A percentile compares a stretch with the other conserved stretches of the same genome.
These are phyloP conservation scores for Xylaria sp. DNA, from an alignment of 2,329 filamentous ascomycete species.

Conservation along the genomic window DNA sequence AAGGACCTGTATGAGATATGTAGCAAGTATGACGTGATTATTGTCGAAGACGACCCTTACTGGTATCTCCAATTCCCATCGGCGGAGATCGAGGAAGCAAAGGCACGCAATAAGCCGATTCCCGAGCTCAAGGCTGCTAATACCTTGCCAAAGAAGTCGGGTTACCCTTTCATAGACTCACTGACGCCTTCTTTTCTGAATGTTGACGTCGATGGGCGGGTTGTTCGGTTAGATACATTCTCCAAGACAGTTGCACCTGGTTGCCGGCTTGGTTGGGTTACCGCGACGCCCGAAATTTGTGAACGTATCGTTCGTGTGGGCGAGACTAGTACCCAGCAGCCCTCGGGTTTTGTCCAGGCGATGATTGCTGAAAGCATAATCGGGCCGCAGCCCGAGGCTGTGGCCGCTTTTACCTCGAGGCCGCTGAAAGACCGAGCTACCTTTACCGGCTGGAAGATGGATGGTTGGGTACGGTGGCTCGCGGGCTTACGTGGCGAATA, in stretches of 20 bases:
- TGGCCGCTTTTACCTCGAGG: constrained; percentile 56
- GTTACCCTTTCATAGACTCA: constrained; percentile 83
- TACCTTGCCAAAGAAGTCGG: constrained; percentile 58
- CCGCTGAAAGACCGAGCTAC: constrained; percentile 59
- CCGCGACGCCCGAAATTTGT: constrained; percentile 80
- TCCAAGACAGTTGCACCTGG: constrained; percentile 93
- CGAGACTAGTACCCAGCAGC: constrained; percentile 82
- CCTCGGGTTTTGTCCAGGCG: constrained; percentile 88
- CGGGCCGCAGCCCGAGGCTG: constrained; percentile 68
- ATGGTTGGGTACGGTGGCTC: constrained; percentile 92
- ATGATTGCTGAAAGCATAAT: constrained; percentile 82
- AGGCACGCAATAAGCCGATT: constrained; percentile 55
- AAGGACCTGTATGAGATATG: constrained; percentile 84
- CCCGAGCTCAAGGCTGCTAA: constrained; percentile 48
- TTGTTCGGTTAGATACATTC: constrained; percentile 91
- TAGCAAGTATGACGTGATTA: constrained; percentile 86
- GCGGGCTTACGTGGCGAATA: constrained; percentile 85
- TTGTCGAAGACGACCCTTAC: constrained; percentile 94
- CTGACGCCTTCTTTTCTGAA: constrained; percentile 84
- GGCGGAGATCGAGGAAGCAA: constrained; percentile 63
- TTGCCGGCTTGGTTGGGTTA: constrained; percentile 90
- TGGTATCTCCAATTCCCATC: constrained; percentile 93
- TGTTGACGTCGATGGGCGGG: constrained; percentile 85
- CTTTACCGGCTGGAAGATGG: constrained; percentile 76
- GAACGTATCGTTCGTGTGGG: constrained; percentile 79